A percentile compares a stretch with the other conserved stretches of the same genome.
Conservation (phyloP, 805 yeast genomes). For the Yamadazyma endophytica region DNA sequence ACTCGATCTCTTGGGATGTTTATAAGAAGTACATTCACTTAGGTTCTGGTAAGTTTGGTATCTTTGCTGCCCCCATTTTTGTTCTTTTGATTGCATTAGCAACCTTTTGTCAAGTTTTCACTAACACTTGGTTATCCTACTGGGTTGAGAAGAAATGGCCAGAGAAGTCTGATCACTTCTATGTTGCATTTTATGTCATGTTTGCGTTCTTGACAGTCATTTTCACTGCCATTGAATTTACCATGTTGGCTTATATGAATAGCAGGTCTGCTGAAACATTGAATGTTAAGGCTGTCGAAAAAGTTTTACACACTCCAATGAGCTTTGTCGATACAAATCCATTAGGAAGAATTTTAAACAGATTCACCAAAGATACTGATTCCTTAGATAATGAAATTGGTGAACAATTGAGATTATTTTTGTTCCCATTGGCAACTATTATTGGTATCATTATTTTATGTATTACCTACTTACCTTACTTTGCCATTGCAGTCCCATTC, state of each 20-base stretch:
- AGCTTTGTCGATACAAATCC: slow-evolving; percentile 41
- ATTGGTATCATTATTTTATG: slow-evolving; percentile 42
- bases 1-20: slow-evolving; percentile 37
- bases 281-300: slow-evolving; percentile 34
- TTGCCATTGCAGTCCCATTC: slow-evolving; percentile 52
- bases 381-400: slow-evolving; percentile 44
- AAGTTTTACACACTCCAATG: slow-evolving; percentile 40
- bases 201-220: slow-evolving; percentile 35
- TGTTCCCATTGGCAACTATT: slow-evolving; percentile 37
- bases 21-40: slow-evolving; percentile 33
- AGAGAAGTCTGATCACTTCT: slow-evolving; percentile 23
- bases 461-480: slow-evolving; percentile 50
- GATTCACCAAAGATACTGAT: slow-evolving; percentile 44
- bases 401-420: slow-evolving; percentile 37
- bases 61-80: slow-evolving; percentile 28
- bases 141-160: slow-evolving; percentile 35
- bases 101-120: slow-evolving; percentile 38
- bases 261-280: slow-evolving; percentile 31
- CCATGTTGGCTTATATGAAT: slow-evolving; percentile 40
- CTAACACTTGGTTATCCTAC: slow-evolving; percentile 43
- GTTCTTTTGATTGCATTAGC: slow-evolving; percentile 27
- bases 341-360: slow-evolving; percentile 39
- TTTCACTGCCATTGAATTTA: slow-evolving; percentile 36
- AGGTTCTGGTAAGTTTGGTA: slow-evolving; percentile 37
- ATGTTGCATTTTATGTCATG: slow-evolving; percentile 31